A percentile compares a stretch with the other conserved stretches of the same genome.
These are phyloP conservation scores for Takashimella koratensis DNA, from an alignment of 1,284 basidiomycete species.

Conservation along the genomic window DNA sequence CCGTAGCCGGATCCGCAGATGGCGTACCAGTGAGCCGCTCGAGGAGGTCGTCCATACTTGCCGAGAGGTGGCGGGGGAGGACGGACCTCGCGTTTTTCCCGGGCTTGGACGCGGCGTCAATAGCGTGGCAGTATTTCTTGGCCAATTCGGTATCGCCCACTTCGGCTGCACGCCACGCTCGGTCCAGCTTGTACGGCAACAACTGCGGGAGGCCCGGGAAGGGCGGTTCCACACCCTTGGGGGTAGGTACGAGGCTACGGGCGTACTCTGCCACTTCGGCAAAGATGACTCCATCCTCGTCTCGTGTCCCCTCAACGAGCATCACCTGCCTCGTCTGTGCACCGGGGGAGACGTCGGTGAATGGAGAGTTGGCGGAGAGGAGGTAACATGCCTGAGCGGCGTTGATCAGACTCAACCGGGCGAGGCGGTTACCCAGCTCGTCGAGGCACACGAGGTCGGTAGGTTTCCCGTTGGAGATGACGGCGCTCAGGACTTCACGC, in stretches of 20 bases:
- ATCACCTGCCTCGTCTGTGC: constrained; percentile 36
- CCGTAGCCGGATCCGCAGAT: constrained; percentile 70
- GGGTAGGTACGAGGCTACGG: constrained; percentile 63
- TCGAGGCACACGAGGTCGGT: constrained; percentile 68
- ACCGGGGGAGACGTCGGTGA: constrained; percentile 54
- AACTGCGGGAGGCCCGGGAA: constrained; percentile 80
- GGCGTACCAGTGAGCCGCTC: constrained; percentile 75
- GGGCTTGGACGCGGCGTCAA: constrained; percentile 57
- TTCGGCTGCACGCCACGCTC: constrained; percentile 74
- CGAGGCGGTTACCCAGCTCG: constrained; percentile 78
- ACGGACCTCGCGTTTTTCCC: constrained; percentile 39
- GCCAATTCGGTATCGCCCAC: constrained; percentile 70
- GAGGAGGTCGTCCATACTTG: constrained; percentile 74
- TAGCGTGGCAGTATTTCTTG: constrained; percentile 86
- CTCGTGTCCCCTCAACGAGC: constrained; percentile 30
- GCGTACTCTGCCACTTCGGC: constrained; percentile 94
- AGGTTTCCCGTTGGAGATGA: constrained; percentile 67
- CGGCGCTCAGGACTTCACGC: constrained; percentile 81
- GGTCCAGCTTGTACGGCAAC: constrained; percentile 81
- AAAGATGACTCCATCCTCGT: constrained; percentile 70
- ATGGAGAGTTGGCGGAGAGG: constrained; percentile 77
- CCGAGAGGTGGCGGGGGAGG: constrained; percentile 62
- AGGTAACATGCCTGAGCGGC: constrained; percentile 91
- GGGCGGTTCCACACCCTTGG: constrained; percentile 75
- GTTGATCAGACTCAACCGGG: constrained; percentile 67